A percentile compares a stretch with the other conserved stretches of the same genome.
Evolutionary conservation across 352 stramenopile genomes (phyloP).

Genomic region (Pythium diclinum): DNA sequence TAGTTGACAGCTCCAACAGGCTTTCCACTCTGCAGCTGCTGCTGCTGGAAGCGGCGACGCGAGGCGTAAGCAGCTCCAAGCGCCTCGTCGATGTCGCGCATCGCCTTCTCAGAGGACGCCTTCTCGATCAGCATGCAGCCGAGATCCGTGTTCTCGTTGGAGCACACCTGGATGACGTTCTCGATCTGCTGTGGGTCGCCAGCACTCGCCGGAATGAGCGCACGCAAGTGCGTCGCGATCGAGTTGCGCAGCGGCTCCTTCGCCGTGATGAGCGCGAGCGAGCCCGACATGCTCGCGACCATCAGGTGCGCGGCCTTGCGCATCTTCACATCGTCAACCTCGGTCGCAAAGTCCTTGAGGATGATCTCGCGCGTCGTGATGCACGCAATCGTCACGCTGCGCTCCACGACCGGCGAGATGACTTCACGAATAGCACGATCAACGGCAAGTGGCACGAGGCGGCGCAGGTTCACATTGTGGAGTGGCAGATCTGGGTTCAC

Average conservation of each 20-base stretch:
- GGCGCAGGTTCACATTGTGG: constrained; percentile 92
- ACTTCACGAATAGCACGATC: constrained; percentile 98
- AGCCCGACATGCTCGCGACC: constrained; percentile 97
- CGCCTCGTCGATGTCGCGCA: constrained; percentile 97
- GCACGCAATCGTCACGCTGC: constrained; percentile 98
- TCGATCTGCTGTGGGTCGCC: constrained; percentile 93
- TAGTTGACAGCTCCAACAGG: constrained; percentile 59
- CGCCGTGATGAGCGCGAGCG: constrained; percentile 96
- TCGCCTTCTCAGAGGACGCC: constrained; percentile 98
- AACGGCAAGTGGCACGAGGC: constrained; percentile 95
- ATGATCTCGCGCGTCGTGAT: constrained; percentile 98
- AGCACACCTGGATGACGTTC: constrained; percentile 96
- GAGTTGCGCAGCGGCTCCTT: constrained; percentile 96
- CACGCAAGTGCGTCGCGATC: constrained; percentile 95
- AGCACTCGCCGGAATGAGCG: constrained; percentile 84
- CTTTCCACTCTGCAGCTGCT: constrained; percentile 84
- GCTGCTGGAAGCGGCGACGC: constrained; percentile 83
- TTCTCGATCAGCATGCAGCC: constrained; percentile 99
- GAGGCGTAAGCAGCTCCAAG: constrained; percentile 84
- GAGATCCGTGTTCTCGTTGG: constrained; percentile 98
- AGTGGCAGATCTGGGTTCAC: constrained; percentile 95
- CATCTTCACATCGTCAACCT: constrained; percentile 94
- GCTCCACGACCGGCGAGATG: constrained; percentile 98
- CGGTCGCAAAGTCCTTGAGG: constrained; percentile 99
- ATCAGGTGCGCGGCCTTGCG: constrained; percentile 97